Percentiles rank a stretch among this genome's conserved stretches.
Evolutionary conservation across 2,329 filamentous ascomycete species (phyloP).

Genomic region (Onygenales sp.): DNA sequence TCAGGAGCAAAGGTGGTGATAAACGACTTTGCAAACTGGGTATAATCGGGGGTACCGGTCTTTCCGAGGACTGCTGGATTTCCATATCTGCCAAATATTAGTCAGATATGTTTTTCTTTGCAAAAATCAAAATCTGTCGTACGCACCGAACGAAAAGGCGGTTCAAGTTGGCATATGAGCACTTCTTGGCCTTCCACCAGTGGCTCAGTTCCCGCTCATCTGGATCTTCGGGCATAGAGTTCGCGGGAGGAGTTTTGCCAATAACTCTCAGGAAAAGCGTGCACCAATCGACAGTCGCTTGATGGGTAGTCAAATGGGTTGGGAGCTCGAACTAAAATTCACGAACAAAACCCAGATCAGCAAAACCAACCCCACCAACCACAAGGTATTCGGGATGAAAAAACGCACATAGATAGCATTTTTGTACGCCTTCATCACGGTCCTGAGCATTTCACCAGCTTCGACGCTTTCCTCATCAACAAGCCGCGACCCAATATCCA

Average conservation of each 20-base stretch:
- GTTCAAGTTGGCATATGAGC: conserved; percentile 97
- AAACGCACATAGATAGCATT: conserved; percentile 78
- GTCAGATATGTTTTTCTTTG: background rate
- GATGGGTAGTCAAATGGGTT: conserved; percentile 63
- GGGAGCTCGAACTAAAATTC: conserved; percentile 69
- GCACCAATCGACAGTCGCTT: conserved; percentile 89
- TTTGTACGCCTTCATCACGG: conserved; percentile 94
- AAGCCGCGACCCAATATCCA: conserved; percentile 78
- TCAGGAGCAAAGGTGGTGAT: conserved; percentile 86
- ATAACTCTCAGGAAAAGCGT: conserved; percentile 88
- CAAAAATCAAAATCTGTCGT: background rate
- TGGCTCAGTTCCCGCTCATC: conserved; percentile 87
- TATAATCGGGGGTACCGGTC: conserved; percentile 64
- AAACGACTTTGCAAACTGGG: conserved; percentile 81
- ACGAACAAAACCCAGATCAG: background rate
- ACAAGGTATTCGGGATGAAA: conserved; percentile 1
- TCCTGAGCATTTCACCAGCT: conserved; percentile 91
- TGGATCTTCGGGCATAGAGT: conserved; percentile 67
- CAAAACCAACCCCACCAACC: background rate
- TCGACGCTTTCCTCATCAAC: conserved; percentile 87
- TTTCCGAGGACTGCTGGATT: conserved; percentile 70
- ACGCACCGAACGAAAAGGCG: conserved; percentile 79
- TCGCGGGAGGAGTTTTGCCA: conserved; percentile 70
- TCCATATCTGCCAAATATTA: conserved; percentile 58
- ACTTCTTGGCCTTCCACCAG: conserved; percentile 99